Conservation (phyloP, 2,329 filamentous ascomycete genomes). For the Trichoderma arundinaceum region DNA sequence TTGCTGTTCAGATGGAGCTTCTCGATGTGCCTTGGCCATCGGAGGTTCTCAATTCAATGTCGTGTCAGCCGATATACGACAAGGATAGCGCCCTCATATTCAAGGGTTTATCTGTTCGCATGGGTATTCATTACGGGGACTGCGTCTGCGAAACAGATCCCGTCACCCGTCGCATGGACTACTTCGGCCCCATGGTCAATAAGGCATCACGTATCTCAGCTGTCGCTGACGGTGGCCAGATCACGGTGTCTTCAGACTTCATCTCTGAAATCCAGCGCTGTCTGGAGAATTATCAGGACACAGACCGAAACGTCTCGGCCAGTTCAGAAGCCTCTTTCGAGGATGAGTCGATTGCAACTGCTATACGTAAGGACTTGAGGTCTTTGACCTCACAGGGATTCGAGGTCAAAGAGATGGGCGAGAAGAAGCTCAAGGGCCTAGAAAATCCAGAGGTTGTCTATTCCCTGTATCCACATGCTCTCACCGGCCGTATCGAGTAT, state of each 20-base stretch:
- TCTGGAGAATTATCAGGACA: slow-evolving; percentile 86
- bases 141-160: slow-evolving; percentile 96
- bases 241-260: slow-evolving; percentile 95
- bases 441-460: slow-evolving; percentile 97
- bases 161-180: slow-evolving; percentile 97
- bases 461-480: slow-evolving; percentile 88
- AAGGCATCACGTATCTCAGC: slow-evolving; percentile 92
- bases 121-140: slow-evolving; percentile 96
- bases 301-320: slow-evolving; percentile 70
- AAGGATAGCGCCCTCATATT: slow-evolving; percentile 89
- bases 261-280: slow-evolving; percentile 94
- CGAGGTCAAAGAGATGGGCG: slow-evolving; percentile 94
- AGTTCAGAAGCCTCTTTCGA: slow-evolving; percentile 72
- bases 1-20: slow-evolving; percentile 87
- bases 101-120: slow-evolving; percentile 90
- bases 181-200: slow-evolving; percentile 99
- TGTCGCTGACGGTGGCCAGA: slow-evolving; percentile 94
- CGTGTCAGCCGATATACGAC: slow-evolving; percentile 82
- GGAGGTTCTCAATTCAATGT: slow-evolving; percentile 85
- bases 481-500: slow-evolving; percentile 78
- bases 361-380: slow-evolving; percentile 85
- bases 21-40: slow-evolving; percentile 91
- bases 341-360: slow-evolving; percentile 74
- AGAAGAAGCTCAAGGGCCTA: slow-evolving; percentile 92
- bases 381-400: slow-evolving; percentile 91